Conservation (phyloP, 345 rosid species). For the Atalantia buxifolia region DNA sequence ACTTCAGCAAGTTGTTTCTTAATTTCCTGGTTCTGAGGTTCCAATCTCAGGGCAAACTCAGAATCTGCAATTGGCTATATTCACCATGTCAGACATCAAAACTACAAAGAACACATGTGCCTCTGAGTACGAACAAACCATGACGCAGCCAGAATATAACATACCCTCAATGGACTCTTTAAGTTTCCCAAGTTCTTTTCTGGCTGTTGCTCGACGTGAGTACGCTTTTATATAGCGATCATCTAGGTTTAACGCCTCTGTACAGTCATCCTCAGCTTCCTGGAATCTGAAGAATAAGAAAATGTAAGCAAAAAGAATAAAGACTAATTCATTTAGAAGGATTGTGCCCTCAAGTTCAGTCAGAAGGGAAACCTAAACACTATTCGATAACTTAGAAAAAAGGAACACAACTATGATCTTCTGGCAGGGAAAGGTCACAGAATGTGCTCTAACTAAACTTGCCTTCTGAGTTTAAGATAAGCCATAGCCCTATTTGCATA, state of each 20-base stretch:
- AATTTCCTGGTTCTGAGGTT: slow-evolving; percentile 81
- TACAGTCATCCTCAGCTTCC: slow-evolving; percentile 89
- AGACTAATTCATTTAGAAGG: background rate
- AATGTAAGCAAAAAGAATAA: background rate
- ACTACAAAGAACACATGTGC: background rate
- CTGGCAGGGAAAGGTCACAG: background rate
- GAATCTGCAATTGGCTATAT: slow-evolving; percentile 62
- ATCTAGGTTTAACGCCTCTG: slow-evolving; percentile 89
- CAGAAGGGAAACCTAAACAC: background rate
- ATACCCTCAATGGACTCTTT: slow-evolving; percentile 82
- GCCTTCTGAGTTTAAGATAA: slow-evolving; percentile 79
- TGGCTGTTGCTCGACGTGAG: slow-evolving; percentile 88
- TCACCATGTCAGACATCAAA: slow-evolving; percentile 20
- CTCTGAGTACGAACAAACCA: background rate
- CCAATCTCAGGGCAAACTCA: slow-evolving; percentile 79
- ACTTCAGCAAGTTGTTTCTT: slow-evolving; percentile 73
- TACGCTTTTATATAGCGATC: slow-evolving; percentile 88
- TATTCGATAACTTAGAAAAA: background rate
- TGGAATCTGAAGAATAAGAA: slow-evolving; percentile 44
- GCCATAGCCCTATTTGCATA: slow-evolving; percentile 95
- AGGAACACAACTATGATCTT: background rate
- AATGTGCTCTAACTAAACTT: slow-evolving; percentile 10
- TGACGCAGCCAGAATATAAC: background rate
- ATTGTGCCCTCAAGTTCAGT: background rate
- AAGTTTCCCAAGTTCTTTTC: slow-evolving; percentile 68